Base-by-base conservation (phyloP, 352 stramenopile genomes). In the Globisporangium viniferum region DNA sequence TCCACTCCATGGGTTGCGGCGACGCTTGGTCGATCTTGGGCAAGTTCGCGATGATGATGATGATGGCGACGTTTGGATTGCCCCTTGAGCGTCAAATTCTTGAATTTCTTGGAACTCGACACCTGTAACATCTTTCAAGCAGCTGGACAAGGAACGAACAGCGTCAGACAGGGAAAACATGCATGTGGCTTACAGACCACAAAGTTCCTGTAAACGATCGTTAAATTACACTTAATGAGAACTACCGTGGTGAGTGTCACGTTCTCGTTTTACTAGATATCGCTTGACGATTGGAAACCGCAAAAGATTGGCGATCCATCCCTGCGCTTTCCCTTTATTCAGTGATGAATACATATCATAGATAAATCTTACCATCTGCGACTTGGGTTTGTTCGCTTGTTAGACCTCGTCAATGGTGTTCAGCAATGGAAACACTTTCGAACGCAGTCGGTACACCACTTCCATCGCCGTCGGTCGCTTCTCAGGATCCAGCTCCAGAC, bases 381-480 rank as follows among this genome's bases (percentile, higher is more conserved):
- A 10, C 39, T 55, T 29, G 31, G 14, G 55, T 18, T 41, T 31
- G 20, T 12, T 48, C 14, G 61, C 14, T 27, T 39, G n/a, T 55
- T 56, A 64, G 5, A 64, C 57, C 5, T n/a, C 31, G n/a, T 64
- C 55, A 20, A 51, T 46, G 2, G 24, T 36, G 7, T 44, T 35
- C 31, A 90, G 59, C 60, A 82, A 56, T 14, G 80, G 80, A 20
- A 75, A 77, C 27, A 92, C 78, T 54, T 74, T 76, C 7, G 80
- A 82, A 5, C 85, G 83, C 46, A 93, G 64, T 54, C 84, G 80
- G 59, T 85, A 91, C 8, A 82, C 79, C 20, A 90, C 80, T 62
- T 93, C 74, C 76, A 90, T 84, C 20, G 84, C 86, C 3, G 81
- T 93, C 7, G 86, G 84, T 7, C 84, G 81, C 44, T 79, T 75